Base-by-base conservation (phyloP, 208 protist genomes). In the Crithidia expoeki region DNA sequence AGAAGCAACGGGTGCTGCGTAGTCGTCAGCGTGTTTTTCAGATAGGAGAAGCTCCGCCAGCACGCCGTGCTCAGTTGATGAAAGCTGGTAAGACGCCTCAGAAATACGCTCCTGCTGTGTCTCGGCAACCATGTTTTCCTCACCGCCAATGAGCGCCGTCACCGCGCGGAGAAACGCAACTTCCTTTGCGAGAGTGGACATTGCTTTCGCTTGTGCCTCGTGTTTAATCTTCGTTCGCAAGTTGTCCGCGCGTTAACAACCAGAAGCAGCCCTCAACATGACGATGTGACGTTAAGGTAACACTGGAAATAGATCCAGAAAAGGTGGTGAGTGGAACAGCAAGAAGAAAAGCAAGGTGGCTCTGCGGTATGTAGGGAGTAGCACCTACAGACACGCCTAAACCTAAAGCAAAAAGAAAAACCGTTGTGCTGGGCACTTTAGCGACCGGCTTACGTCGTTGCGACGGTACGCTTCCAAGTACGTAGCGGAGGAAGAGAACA, bases 11-110 rank as follows among this genome's bases (percentile, higher is more conserved):
- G 6, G n/a, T n/a, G 9, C 19, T 17, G 28, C 27, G 14, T 52
- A 38, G 25, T 64, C 72, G 3, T 33, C 17, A 4, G 42, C 47
- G 4, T 62, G 47, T 5, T 67, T 70, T 33, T 77, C 72, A 4
- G 62, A 67, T 2, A 77, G 72, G 12, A 71, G 58, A 23, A 77
- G 46, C 59, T 77, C 72, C 12, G 36, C 40, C 30, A 77, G 61
- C 4, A 77, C 72, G 5, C 72, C 64, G 0, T 32, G 42, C 64
- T 77, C 72, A 4, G 28, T 67, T 2, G 47, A 32, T 0, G 63
- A 50, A 12, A 62, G 64, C 25, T 33, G 40, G 2, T 12, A n/a
- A 1, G 40, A 51, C n/a, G 50, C 17, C 21, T 58, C 64, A 14
- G 28, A 12, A 2, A 52, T 25, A 17, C 28, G 40, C n/a, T 36